Conservation (phyloP, 2,329 filamentous ascomycete genomes). For the Colletotrichum lentis region DNA sequence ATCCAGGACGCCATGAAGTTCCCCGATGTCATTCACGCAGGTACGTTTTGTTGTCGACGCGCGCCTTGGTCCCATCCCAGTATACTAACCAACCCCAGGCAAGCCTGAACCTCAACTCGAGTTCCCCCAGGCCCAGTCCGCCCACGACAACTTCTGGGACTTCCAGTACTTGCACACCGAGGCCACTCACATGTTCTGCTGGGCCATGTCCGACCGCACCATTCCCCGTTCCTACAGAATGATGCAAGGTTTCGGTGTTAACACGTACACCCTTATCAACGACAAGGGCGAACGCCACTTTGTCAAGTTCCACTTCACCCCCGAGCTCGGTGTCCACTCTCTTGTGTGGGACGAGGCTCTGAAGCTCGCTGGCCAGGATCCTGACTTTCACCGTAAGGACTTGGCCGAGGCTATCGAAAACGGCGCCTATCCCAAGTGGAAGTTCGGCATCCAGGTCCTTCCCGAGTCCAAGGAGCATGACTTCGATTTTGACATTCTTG, state of each 20-base stretch:
- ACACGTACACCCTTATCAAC: slow-evolving; percentile 77
- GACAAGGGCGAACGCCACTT: slow-evolving; percentile 73
- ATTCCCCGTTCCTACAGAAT: slow-evolving; percentile 80
- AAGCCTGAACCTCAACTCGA: slow-evolving; percentile 78
- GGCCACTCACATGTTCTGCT: slow-evolving; percentile 81
- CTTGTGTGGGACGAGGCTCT: slow-evolving; percentile 83
- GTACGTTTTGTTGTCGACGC: background rate
- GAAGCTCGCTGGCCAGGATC: slow-evolving; percentile 77
- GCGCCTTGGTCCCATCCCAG: background rate
- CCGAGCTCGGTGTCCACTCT: slow-evolving; percentile 77
- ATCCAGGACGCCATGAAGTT: slow-evolving; percentile 81
- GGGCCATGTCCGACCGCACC: slow-evolving; percentile 77
- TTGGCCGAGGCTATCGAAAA: slow-evolving; percentile 77
- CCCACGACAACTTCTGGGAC: slow-evolving; percentile 82
- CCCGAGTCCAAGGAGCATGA: slow-evolving; percentile 75
- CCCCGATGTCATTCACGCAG: slow-evolving; percentile 66
- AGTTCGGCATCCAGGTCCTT: slow-evolving; percentile 82
- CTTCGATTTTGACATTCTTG: slow-evolving; percentile 86
- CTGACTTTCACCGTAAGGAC: slow-evolving; percentile 84
- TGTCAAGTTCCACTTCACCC: slow-evolving; percentile 81
- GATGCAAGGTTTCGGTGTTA: slow-evolving; percentile 89
- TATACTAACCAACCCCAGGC: slow-evolving; percentile 44
- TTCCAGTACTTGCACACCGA: slow-evolving; percentile 74
- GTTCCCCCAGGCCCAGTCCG: slow-evolving; percentile 74
- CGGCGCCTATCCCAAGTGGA: slow-evolving; percentile 78